Evolutionary conservation across 116 monocot genomes (phyloP), one percentile per base, ranked within the genome.

Genomic region (Trichopus zeylanicus): DNA sequence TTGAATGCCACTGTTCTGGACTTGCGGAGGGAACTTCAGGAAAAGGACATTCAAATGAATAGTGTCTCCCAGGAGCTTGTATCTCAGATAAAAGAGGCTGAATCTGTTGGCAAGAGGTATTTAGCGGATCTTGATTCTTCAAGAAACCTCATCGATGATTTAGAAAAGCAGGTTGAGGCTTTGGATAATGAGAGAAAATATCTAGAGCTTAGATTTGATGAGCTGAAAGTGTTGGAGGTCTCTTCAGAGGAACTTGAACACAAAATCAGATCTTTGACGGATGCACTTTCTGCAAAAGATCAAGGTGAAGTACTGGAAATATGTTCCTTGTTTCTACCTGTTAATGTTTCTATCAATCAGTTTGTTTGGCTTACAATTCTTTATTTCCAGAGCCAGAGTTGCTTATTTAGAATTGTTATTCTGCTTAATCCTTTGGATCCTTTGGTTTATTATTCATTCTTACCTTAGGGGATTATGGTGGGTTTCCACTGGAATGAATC

Each of bases 71-170:
- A 61, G 48, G 91, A 95, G 62, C 77, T 92, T 70, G 74, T 77
- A 23, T 83, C 84, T 64, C 95, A 95, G 63, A 81, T 95, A 57
- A 81, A 61, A 67, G 91, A 83, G 55, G 81, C 83, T 29, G 87
- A 95, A 64, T 32, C 78, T 68, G 37, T 62, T 70, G 70, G 81
- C 31, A 68, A 75, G 55, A 78, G 59, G 56, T 78, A 60, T 34
- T 73, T 55, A 20, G 15, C 15, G 16, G 82, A 93, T 55, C 85
- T 93, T 66, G 77, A 88, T 61, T 79, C 58, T 79, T 65, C 88
- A 35, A 82, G 61, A 58, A 4, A 29, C 26, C 75, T 75, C 53
- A 57, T 83, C 26, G 16, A 51, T 29, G 62, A 31, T 38, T 67
- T 91, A 59, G 76, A 98, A 75, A 71, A 73, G 61, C 72, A 80